Evolutionary conservation across 768 basidiomycete species (phyloP).

Genomic region (Tulasnella sp.): DNA sequence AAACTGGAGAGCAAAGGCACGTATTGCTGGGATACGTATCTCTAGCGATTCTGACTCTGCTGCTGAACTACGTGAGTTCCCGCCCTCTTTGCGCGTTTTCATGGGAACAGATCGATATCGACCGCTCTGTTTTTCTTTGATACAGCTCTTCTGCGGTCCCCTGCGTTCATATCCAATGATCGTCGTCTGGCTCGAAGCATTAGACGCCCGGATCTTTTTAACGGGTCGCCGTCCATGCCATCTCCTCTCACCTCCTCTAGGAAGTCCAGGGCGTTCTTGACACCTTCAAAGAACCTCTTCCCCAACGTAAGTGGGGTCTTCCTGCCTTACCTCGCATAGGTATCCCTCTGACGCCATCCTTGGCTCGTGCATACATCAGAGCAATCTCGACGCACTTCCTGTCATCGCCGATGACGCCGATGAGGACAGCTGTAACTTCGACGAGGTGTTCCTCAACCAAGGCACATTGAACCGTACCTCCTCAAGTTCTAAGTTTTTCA

Average conservation of each 20-base stretch:
- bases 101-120: no score
- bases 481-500: not conserved
- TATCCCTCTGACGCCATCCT: not conserved
- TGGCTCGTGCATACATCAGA: not conserved
- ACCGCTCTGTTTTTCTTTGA: no score
- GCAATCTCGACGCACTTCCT: conserved; percentile 7
- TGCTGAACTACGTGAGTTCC: no score
- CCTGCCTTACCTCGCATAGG: not conserved
- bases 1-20: no score
- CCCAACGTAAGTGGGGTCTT: not conserved
- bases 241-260: not conserved
- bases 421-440: not conserved
- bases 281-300: not conserved
- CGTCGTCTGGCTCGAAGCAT: not conserved
- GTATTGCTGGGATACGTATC: no score
- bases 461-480: not conserved
- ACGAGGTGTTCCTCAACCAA: not conserved
- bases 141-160: not conserved
- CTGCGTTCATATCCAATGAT: not conserved
- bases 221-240: not conserved
- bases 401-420: not conserved
- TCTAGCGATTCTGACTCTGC: no score
- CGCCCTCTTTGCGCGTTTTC: not conserved
- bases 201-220: not conserved
- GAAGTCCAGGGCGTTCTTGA: not conserved